Evolutionary conservation across 2,329 filamentous ascomycete genomes (phyloP).

Genomic region (Calonectria pteridis): DNA sequence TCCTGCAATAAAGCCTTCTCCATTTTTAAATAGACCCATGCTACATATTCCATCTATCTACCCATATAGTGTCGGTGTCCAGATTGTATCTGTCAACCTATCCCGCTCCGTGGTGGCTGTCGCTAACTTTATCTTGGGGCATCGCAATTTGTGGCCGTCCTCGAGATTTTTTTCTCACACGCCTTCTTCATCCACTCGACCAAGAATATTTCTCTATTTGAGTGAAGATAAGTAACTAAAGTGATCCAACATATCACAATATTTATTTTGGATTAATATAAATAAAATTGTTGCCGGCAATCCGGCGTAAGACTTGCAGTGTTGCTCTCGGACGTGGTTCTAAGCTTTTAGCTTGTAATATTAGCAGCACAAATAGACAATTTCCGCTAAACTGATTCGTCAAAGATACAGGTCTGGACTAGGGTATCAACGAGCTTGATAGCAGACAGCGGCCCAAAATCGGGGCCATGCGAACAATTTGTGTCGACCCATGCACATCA

Average conservation of each 20-base stretch:
- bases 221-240: not conserved
- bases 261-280: not conserved
- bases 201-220: not conserved
- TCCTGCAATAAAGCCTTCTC: too few relatives aligned
- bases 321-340: not conserved
- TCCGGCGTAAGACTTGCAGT: not conserved
- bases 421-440: not conserved
- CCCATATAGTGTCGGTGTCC: not conserved
- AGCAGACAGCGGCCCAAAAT: not conserved
- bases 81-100: not conserved
- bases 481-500: slow-evolving; percentile 6
- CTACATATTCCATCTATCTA: not conserved
- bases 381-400: not conserved
- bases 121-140: not conserved
- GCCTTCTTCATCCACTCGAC: not conserved
- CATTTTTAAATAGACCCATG: too few relatives aligned
- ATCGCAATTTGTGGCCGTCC: not conserved
- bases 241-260: not conserved
- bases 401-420: not conserved
- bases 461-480: slow-evolving; percentile 1
- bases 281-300: not conserved
- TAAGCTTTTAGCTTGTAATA: not conserved
- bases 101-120: not conserved
- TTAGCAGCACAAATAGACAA: not conserved
- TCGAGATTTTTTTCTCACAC: not conserved